Base-by-base conservation (phyloP, 2,329 filamentous ascomycete species). In the Fusarium mangiferae region DNA sequence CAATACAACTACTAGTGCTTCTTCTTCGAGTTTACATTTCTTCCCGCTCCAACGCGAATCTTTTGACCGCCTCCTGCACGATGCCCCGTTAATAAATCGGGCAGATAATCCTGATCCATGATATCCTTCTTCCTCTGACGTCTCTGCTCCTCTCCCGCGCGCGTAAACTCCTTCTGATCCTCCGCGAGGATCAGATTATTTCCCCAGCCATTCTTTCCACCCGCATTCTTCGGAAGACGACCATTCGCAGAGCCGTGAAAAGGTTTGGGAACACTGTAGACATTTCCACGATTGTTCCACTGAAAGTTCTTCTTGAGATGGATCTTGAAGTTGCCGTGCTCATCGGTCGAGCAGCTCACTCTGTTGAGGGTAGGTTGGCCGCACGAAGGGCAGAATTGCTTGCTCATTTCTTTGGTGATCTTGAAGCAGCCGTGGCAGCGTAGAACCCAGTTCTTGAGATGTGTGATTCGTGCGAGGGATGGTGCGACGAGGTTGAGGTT, bases 291-390 rank as follows among this genome's bases (percentile, higher is more conserved):
- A 76, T 93, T 97, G 84, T 98, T 98, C 92, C 92, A 98, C 84
- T 98, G 94, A 87, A 96, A 98, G 82, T 98, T 98, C 83, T 91
- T 92, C 87, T 97, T 97, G 68, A 99, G 86, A 81, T 98, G 94
- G 68, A 99, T 84, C 67, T 89, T 91, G 85, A 98, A 97, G 77
- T 92, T 90, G 58, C 96, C 96, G 57, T 91, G 89, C 33, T 90
- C 86, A 78, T 95, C 92, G 7, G 95, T 98, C 35, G 93, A 93
- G 87, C 95, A 98, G 30, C 92, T 92, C 1, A 95, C 93, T 71
- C 96, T 91, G 13, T 92, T 94, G 30, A 99, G 87, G 0, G 95
- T 96, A 4, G 94, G 89, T 81, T 97, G 94, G 18, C 96, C 96
- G 82, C 96, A 99, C 57, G 92, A 90, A 5, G 94, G 92, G 82